Base-by-base conservation (phyloP, 1,284 basidiomycete species). In the Mycosarcoma maydis region DNA sequence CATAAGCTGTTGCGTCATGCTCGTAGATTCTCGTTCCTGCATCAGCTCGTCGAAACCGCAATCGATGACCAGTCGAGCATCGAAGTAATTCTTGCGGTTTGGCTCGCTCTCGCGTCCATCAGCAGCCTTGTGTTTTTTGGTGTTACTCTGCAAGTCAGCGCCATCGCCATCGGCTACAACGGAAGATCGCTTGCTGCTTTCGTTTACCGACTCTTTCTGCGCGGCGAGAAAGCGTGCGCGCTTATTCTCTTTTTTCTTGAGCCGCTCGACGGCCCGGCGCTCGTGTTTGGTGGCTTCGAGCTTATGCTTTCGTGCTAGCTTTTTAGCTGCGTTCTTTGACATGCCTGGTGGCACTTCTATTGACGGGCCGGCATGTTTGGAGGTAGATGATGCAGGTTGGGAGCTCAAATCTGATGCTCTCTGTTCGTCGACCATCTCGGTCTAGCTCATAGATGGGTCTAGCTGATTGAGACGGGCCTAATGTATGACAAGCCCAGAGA, bases 41-140 rank as follows among this genome's bases (percentile, higher is more conserved):
- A 98, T 98, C 83, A 90, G 86, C 42, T 93, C 88, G 82, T 99
- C 96, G 80, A 98, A 99, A 3, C 90, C 92, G 7, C 96, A 85
- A 83, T 99, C 96, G 24, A 98, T 84, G 19, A 96, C 87, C 2
- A 98, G 86, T 30, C 86, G 87, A 17, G 78, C 77, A 33, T 55
- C 50, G 77, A 92, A 94, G 23, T 80, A 85, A 53, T 71, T 82
- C 64, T 51, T 57, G 26, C 6, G 45, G 6, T 83, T 83, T 53
- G 76, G 80, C 53, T 82, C 84, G 41, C 81, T 76, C 37, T 77
- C 81, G 45, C 69, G 83, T 42, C 62, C 49, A 44, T 85, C 41
- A 20, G 33, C 14, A 26, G 34, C 8, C 36, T 22, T 60, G 26
- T 13, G 47, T 23, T 40, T 41, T 38, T 45, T 58, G 61, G 9